Conservation (phyloP, 2,329 filamentous ascomycete genomes). For the Pseudopithomyces maydicus region DNA sequence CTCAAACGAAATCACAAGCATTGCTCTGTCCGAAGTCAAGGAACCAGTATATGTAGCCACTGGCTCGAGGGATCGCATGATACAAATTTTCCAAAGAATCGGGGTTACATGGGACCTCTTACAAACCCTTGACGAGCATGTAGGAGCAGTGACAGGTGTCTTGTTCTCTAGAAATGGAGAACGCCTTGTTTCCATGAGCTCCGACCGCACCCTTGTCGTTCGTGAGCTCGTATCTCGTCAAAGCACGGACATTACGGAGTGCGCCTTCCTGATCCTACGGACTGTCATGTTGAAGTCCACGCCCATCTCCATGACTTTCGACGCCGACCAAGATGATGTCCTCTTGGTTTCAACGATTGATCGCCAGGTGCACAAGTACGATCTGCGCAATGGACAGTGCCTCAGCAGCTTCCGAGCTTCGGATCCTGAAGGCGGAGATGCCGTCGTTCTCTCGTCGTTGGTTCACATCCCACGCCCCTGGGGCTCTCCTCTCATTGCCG, state of each 20-base stretch:
- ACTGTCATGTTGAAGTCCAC: constrained; percentile 85
- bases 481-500: constrained; percentile 73
- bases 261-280: constrained; percentile 77
- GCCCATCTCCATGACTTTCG: constrained; percentile 80
- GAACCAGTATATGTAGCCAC: constrained; percentile 74
- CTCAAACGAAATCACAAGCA: constrained; percentile 80
- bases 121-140: constrained; percentile 91
- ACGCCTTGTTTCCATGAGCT: constrained; percentile 75
- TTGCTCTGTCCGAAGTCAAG: constrained; percentile 72
- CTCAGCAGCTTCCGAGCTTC: constrained; percentile 79
- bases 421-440: constrained; percentile 79
- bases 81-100: constrained; percentile 78
- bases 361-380: constrained; percentile 63
- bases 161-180: constrained; percentile 74
- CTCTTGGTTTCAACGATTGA: constrained; percentile 67
- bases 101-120: constrained; percentile 72
- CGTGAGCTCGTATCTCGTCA: constrained; percentile 77
- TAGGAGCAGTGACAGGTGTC: constrained; percentile 79
- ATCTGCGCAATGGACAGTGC: constrained; percentile 70
- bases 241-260: constrained; percentile 59
- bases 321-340: constrained; percentile 62
- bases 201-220: constrained; percentile 85
- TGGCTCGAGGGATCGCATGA: constrained; percentile 80
- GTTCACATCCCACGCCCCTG: constrained; percentile 63
- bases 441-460: constrained; percentile 82